These are phyloP conservation scores for Fusarium nelsonii DNA, from an alignment of 2,329 filamentous ascomycete species.

Conservation along the genomic window DNA sequence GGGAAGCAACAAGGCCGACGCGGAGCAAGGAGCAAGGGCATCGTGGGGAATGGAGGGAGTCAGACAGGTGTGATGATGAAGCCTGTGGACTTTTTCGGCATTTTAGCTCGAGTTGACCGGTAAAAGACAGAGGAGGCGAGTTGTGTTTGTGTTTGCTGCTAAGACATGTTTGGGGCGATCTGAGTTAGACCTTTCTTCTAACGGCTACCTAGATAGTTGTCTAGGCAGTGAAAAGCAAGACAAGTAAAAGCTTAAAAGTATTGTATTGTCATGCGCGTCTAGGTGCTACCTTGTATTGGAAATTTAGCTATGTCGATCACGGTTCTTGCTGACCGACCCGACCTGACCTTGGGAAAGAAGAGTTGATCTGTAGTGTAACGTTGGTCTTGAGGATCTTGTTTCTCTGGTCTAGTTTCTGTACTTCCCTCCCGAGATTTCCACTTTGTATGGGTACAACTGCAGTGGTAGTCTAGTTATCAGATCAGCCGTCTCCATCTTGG, in stretches of 20 bases:
- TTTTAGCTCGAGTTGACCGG: conserved; percentile 3
- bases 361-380: conserved; percentile 23
- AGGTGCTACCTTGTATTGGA: conserved; percentile 2
- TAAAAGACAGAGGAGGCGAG: not conserved
- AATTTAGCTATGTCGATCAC: conserved; percentile 36
- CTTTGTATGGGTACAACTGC: not conserved
- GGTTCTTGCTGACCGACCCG: conserved; percentile 20
- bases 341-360: not conserved
- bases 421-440: not conserved
- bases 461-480: no score
- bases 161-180: not conserved
- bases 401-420: not conserved
- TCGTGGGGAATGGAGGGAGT: conserved; percentile 24
- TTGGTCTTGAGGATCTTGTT: not conserved
- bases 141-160: not conserved
- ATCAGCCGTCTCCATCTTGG: not conserved
- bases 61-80: conserved; percentile 11
- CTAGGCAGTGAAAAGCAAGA: not conserved
- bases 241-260: not conserved
- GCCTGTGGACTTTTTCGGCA: conserved; percentile 23
- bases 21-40: conserved; percentile 19
- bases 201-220: not conserved
- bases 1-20: conserved; percentile 23
- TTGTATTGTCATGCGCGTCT: not conserved
- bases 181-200: conserved; percentile 6